These are phyloP conservation scores for Ceriops tagal DNA, from an alignment of 345 rosid genomes.

Conservation along the genomic window DNA sequence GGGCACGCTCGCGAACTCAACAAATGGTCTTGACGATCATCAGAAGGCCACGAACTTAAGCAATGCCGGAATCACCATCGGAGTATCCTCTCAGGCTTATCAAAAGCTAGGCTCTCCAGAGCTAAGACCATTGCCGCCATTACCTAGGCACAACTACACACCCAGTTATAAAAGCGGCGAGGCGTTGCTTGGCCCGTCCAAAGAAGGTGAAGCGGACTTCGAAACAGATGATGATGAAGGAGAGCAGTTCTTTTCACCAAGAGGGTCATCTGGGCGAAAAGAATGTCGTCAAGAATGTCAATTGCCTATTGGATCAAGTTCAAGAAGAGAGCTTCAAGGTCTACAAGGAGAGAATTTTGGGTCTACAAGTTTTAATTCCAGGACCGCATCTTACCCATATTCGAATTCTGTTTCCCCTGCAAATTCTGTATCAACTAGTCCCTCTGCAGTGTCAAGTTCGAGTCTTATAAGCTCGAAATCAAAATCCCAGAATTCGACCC, in stretches of 20 bases:
- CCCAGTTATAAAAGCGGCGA: conserved; percentile 42
- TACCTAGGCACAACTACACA: conserved; percentile 50
- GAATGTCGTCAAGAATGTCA: conserved; percentile 37
- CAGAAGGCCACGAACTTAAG: conserved; percentile 31
- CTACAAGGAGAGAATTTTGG: conserved; percentile 40
- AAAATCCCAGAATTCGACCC: conserved; percentile 27
- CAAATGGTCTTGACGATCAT: conserved; percentile 26
- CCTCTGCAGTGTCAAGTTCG: conserved; percentile 35
- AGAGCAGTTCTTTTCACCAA: conserved; percentile 66
- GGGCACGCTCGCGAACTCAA: conserved; percentile 64
- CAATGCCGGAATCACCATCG: conserved; percentile 38
- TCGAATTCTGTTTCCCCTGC: conserved; percentile 53
- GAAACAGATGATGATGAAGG: conserved; percentile 61
- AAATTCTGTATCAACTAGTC: conserved; percentile 39
- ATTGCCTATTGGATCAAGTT: conserved; percentile 37
- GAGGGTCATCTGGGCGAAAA: conserved; percentile 68
- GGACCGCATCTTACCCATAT: conserved; percentile 59
- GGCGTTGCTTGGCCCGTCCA: conserved; percentile 27
- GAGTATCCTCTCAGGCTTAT: conserved; percentile 41
- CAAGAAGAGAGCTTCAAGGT: conserved; percentile 37
- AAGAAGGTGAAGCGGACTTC: conserved; percentile 25
- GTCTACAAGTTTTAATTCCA: conserved; percentile 50
- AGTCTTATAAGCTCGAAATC: conserved; percentile 41
- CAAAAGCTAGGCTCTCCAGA: conserved; percentile 82
- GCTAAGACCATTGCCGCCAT: conserved; percentile 85